Evolutionary conservation across 2,329 filamentous ascomycete species (phyloP).

Genomic region (Apiospora malaysiana): DNA sequence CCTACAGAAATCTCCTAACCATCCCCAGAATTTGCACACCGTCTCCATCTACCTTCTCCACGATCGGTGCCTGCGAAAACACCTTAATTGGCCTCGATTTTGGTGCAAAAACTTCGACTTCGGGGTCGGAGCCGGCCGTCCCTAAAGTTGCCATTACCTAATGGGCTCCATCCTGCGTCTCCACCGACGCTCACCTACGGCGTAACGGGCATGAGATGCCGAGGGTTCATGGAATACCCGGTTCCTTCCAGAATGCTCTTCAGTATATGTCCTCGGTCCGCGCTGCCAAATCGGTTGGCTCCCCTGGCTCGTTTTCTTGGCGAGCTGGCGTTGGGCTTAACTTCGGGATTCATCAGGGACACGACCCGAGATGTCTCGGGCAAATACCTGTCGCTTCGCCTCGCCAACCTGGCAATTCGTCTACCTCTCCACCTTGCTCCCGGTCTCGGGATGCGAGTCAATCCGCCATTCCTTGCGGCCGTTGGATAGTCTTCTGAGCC

Average conservation of each 20-base stretch:
- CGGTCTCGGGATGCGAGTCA: not conserved
- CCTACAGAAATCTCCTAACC: no score
- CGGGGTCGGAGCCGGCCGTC: slow-evolving; percentile 16
- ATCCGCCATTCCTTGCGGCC: not conserved
- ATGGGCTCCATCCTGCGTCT: not conserved
- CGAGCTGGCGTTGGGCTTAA: not conserved
- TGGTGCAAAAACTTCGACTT: not conserved
- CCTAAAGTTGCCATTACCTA: slow-evolving; percentile 11
- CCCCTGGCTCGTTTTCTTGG: not conserved
- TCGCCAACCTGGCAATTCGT: not conserved
- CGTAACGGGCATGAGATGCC: not conserved
- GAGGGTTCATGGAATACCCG: no score
- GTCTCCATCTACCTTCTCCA: not conserved
- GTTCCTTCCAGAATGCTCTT: no score
- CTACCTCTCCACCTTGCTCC: not conserved
- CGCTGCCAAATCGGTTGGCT: not conserved
- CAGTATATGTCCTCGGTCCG: no score
- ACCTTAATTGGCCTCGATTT: not conserved
- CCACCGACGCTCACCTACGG: slow-evolving; percentile 11
- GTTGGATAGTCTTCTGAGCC: not conserved
- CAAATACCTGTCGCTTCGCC: slow-evolving; percentile 7
- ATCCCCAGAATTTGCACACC: not conserved
- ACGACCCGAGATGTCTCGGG: slow-evolving; percentile 10
- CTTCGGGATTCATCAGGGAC: not conserved
- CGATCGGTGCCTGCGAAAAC: not conserved